Evolutionary conservation across 2,329 filamentous ascomycete genomes (phyloP).

Genomic region (Celoporthe dispersa): DNA sequence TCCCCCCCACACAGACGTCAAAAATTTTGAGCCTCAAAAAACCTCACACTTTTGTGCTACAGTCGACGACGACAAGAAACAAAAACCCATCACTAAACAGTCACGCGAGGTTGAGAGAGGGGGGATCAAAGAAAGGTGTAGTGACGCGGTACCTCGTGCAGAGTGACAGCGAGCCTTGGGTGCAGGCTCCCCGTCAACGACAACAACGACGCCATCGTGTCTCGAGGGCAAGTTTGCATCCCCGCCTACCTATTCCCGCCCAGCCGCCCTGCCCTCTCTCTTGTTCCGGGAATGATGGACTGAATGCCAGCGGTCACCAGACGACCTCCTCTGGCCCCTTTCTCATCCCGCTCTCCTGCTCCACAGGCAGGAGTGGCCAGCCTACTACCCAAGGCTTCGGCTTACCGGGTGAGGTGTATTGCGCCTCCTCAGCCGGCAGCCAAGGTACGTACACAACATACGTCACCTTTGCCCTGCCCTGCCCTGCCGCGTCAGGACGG

Average conservation of each 20-base stretch:
- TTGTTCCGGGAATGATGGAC: neutral
- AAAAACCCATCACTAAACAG: neutral
- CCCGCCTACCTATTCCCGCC: neutral
- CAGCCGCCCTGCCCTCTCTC: neutral
- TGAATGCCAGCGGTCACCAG: neutral
- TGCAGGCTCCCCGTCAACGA: neutral
- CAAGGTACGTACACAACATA: neutral
- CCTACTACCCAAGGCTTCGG: neutral
- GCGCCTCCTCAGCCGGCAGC: neutral
- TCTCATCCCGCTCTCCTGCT: neutral
- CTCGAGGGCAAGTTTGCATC: neutral
- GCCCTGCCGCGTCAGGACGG: neutral
- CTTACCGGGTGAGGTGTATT: neutral
- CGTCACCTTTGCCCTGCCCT: neutral
- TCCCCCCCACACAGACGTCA: too few species aligned
- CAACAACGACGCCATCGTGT: neutral
- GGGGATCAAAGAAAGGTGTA: too few species aligned
- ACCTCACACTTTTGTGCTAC: too few species aligned
- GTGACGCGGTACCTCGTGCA: neutral
- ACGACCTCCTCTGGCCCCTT: neutral
- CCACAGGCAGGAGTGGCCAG: neutral
- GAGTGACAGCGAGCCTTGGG: neutral
- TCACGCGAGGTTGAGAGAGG: neutral
- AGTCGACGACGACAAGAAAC: neutral
- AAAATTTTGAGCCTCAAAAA: slow-evolving; percentile 8